Base-by-base conservation (phyloP, 805 yeast species). In the Hemisphaericaspora nanyangensis region DNA sequence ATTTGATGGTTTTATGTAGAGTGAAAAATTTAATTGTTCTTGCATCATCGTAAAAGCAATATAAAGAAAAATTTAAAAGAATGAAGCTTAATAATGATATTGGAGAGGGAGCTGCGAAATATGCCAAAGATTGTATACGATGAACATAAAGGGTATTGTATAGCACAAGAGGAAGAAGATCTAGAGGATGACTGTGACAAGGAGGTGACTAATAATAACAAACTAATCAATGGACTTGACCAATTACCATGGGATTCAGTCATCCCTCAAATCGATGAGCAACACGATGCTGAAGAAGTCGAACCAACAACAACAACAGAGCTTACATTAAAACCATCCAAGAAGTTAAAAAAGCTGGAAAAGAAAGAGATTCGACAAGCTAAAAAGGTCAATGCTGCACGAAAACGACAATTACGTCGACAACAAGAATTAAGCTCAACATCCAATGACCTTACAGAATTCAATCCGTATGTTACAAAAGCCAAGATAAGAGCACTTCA, bases 171-270 rank as follows among this genome's bases (percentile, higher is more conserved):
- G 3, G 32, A 18, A 1, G 35, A 17, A 5, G n/a, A 4, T 11
- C 15, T 22, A 6, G 37, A 17, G 17, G 22, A 3, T 1, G 22
- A 31, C 27, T 5, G 17, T 7, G 18, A 6, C 4, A 22, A 17
- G 16, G 17, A 16, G 7, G 4, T 5, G 10, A 7, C 13, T 11
- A 8, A 8, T 8, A 22, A 22, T 12, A 22, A 12, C 5, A 3
- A 22, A 8, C 12, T 12, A 22, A 22, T 22, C 26, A 12, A 38
- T 12, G 79, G 79, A 11, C 67, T 74, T 46, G 76, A 71, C 40
- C 60, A 50, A 29, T 53, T 73, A 16, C 47, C 57, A n/a, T 69
- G 75, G 72, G 48, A 47, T 29, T 20, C 6, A 1, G 15, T 26
- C 20, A 29, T 35, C 15, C 40, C 40, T 6, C 3, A 8, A 3